These are phyloP conservation scores for Trichothecium roseum DNA, from an alignment of 2,329 filamentous ascomycete genomes.

Conservation along the genomic window DNA sequence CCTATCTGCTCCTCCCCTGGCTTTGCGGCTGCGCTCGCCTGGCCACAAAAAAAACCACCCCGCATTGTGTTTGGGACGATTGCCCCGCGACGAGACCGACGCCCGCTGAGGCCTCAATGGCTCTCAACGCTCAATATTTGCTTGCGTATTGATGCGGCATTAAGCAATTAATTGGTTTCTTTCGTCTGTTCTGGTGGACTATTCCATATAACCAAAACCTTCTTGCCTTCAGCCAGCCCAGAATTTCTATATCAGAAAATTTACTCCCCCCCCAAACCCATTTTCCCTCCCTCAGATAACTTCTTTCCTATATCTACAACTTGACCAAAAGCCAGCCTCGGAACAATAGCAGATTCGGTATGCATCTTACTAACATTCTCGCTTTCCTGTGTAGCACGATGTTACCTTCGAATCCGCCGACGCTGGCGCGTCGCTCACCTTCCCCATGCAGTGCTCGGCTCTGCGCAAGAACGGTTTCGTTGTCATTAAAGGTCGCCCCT, in stretches of 20 bases:
- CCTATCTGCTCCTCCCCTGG: constrained; percentile 6
- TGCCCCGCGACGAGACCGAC: constrained; percentile 21
- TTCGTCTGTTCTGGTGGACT: too few species aligned
- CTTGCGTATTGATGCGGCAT: background rate
- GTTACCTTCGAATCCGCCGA: constrained; percentile 81
- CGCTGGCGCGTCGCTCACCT: constrained; percentile 91
- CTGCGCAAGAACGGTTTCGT: constrained; percentile 99
- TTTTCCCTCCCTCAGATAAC: too few species aligned
- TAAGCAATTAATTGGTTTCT: too few species aligned
- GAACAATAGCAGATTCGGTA: too few species aligned
- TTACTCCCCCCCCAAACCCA: too few species aligned
- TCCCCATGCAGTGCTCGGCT: constrained; percentile 98
- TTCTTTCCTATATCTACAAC: too few species aligned
- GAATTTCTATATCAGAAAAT: too few species aligned
- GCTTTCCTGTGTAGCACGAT: constrained; percentile 42
- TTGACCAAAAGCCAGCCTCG: too few species aligned
- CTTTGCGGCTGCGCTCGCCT: constrained; percentile 13
- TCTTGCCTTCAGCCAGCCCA: too few species aligned
- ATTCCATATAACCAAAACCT: too few species aligned
- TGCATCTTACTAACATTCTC: constrained; percentile 8
- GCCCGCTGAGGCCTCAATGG: background rate
- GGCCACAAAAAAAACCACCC: constrained; percentile 29
- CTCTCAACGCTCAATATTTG: background rate
- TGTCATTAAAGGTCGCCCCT: constrained; percentile 96
- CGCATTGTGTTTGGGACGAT: constrained; percentile 27